Conservation (phyloP, 179 eudicot genomes). For the Camellia oleifera region DNA sequence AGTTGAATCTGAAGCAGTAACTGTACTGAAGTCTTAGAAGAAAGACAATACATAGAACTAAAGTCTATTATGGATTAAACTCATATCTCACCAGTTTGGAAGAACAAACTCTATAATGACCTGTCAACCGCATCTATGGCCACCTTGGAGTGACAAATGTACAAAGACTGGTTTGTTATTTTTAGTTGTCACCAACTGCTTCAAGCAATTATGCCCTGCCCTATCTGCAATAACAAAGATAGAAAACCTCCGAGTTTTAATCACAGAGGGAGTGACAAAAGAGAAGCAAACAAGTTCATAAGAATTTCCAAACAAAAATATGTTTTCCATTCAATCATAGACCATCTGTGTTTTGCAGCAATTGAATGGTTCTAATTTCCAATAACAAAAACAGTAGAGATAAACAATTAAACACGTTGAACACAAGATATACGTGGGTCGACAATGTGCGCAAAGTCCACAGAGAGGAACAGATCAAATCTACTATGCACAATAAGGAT, state of each 20-base stretch:
- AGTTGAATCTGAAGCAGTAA: not conserved
- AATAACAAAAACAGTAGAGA: too few species aligned
- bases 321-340: too few species aligned
- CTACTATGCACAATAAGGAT: too few species aligned
- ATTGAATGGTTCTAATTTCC: too few species aligned
- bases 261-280: not conserved
- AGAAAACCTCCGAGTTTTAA: not conserved
- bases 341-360: too few species aligned
- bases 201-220: slow-evolving; percentile 2
- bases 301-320: not conserved
- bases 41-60: not conserved
- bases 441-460: too few species aligned
- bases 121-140: not conserved
- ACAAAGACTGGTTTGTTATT: slow-evolving; percentile 2
- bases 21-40: not conserved
- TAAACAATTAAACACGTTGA: too few species aligned
- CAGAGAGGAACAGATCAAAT: too few species aligned
- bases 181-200: not conserved
- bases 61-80: not conserved
- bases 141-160: slow-evolving; percentile 8
- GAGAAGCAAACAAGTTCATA: not conserved
- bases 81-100: not conserved
- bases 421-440: too few species aligned
- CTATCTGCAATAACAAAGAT: slow-evolving; percentile 7
- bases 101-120: not conserved